Percentiles rank a stretch among this genome's conserved stretches.
These are phyloP conservation scores for Galerina marginata DNA, from an alignment of 768 basidiomycete species.

Conservation along the genomic window DNA sequence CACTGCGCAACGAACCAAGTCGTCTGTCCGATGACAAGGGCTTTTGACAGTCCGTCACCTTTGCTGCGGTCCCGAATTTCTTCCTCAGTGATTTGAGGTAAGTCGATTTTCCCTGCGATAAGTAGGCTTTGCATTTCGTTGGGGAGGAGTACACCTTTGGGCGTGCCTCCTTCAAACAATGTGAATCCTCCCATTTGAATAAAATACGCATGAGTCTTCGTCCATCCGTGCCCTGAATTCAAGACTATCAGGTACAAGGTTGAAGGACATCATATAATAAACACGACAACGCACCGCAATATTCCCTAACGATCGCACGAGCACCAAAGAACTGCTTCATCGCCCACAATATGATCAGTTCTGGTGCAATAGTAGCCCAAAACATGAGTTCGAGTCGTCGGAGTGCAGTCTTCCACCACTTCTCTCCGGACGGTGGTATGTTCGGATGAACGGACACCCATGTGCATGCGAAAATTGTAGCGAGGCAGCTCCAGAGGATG, in stretches of 20 bases:
- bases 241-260: neutral
- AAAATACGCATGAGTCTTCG: slow-evolving; percentile 14
- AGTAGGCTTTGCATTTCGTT: too few relatives aligned
- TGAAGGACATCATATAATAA: neutral
- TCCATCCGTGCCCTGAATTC: neutral
- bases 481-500: slow-evolving; percentile 8
- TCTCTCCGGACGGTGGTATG: neutral
- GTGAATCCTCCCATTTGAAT: slow-evolving; percentile 22
- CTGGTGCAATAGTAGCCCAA: slow-evolving; percentile 1
- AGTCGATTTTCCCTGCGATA: neutral
- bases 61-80: slow-evolving; percentile 14
- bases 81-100: slow-evolving; percentile 7
- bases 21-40: slow-evolving; percentile 31
- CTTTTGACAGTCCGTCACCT: slow-evolving; percentile 34
- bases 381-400: neutral
- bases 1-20: slow-evolving; percentile 36
- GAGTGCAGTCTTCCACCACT: neutral
- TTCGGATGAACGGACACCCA: slow-evolving; percentile 9
- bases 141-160: too few relatives aligned
- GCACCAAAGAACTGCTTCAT: neutral
- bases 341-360: slow-evolving; percentile 3
- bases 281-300: neutral
- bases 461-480: slow-evolving; percentile 7
- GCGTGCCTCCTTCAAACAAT: neutral
- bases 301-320: neutral